Conservation (phyloP, 1,139 yeast genomes). For the Debaryomycetaceae sp. region DNA sequence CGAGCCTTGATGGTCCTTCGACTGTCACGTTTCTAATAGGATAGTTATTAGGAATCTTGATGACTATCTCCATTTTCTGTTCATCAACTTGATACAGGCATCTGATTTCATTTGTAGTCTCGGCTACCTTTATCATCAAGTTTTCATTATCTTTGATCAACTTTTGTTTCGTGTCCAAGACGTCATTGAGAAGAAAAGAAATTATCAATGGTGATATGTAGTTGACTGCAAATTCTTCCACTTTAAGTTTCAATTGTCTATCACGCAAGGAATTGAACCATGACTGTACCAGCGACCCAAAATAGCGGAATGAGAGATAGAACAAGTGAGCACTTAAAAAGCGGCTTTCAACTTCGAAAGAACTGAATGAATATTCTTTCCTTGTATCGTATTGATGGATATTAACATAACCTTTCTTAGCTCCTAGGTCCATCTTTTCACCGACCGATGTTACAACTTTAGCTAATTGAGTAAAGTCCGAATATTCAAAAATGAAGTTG, state of each 20-base stretch:
- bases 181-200: constrained; percentile 53
- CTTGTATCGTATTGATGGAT: constrained; percentile 18
- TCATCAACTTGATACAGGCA: constrained; percentile 82
- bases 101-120: constrained; percentile 63
- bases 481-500: constrained; percentile 39
- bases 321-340: constrained; percentile 51
- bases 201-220: constrained; percentile 66
- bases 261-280: constrained; percentile 71
- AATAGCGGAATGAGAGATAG: constrained; percentile 52
- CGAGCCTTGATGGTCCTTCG: constrained; percentile 75
- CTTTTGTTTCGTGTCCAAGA: constrained; percentile 35
- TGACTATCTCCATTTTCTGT: constrained; percentile 77
- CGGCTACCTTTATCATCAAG: constrained; percentile 55
- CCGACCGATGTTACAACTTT: constrained; percentile 4
- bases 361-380: constrained; percentile 16
- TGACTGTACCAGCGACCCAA: constrained; percentile 64
- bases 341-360: constrained; percentile 22
- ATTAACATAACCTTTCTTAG: constrained; percentile 5
- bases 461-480: background rate
- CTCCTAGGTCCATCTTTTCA: constrained; percentile 7
- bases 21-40: constrained; percentile 75
- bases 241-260: constrained; percentile 49
- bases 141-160: constrained; percentile 50
- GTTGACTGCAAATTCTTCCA: constrained; percentile 61
- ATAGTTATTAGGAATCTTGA: constrained; percentile 65